Evolutionary conservation across 331 rosid genomes (phyloP).

Genomic region (Pyracantha coccinea): DNA sequence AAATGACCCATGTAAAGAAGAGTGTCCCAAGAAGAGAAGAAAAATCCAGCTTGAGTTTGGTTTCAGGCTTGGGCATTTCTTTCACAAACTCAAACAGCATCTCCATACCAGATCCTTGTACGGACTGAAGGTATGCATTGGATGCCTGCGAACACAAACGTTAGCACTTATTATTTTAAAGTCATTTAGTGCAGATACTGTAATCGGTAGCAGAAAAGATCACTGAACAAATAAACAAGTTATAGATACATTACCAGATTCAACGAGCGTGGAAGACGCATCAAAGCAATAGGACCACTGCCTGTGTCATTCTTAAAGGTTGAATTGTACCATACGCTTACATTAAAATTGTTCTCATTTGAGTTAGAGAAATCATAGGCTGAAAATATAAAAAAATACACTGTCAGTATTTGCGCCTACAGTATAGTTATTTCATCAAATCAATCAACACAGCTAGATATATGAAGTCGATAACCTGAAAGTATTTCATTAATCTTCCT

Average conservation of each 20-base stretch:
- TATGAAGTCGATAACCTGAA: constrained; percentile 47
- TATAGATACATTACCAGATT: constrained; percentile 49
- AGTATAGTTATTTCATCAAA: background rate
- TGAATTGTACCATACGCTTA: constrained; percentile 75
- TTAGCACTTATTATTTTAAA: constrained; percentile 1
- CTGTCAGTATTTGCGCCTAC: background rate
- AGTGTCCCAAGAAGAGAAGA: constrained; percentile 65
- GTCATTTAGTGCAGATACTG: background rate
- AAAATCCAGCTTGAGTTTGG: constrained; percentile 39
- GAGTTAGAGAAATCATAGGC: constrained; percentile 81
- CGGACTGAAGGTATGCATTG: constrained; percentile 67
- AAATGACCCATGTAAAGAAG: constrained; percentile 77
- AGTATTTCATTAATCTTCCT: constrained; percentile 40
- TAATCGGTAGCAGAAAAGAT: background rate
- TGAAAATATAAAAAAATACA: constrained; percentile 22
- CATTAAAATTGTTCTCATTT: constrained; percentile 40
- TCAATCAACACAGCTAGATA: constrained; percentile 1
- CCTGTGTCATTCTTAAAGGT: constrained; percentile 31
- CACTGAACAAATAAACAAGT: background rate
- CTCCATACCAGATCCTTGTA: constrained; percentile 53
- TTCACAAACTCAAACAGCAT: constrained; percentile 63
- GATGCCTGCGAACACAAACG: constrained; percentile 42
- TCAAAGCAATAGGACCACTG: constrained; percentile 20
- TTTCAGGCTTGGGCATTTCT: constrained; percentile 81
- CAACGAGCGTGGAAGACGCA: constrained; percentile 64